Evolutionary conservation across 495 filamentous ascomycete species (phyloP).

Genomic region (Terfezia boudieri): DNA sequence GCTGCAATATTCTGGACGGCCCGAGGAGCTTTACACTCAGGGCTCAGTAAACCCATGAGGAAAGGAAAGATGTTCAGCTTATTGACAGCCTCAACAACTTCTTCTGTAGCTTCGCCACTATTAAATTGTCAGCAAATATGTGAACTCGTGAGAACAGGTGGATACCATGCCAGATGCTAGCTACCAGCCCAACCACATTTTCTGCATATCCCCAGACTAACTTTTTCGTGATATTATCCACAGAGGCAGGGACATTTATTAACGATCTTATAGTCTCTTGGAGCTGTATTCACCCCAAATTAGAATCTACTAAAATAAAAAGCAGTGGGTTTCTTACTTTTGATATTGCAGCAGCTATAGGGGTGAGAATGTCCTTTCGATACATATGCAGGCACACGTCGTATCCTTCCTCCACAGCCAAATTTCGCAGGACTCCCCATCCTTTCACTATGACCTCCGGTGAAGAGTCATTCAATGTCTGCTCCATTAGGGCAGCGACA

Average conservation of each 20-base stretch:
- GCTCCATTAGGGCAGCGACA: slow-evolving; percentile 34
- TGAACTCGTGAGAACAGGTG: neutral
- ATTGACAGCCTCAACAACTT: slow-evolving; percentile 29
- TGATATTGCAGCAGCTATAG: slow-evolving; percentile 28
- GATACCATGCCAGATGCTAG: slow-evolving; percentile 7
- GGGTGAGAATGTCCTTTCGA: slow-evolving; percentile 32
- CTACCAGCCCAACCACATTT: slow-evolving; percentile 17
- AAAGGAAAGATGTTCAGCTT: slow-evolving; percentile 27
- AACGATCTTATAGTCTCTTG: slow-evolving; percentile 5
- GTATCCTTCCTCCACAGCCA: slow-evolving; percentile 34
- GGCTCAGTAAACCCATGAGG: slow-evolving; percentile 26
- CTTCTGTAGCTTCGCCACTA: slow-evolving; percentile 26
- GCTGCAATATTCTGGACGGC: slow-evolving; percentile 21
- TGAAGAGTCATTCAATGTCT: slow-evolving; percentile 34
- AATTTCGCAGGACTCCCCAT: slow-evolving; percentile 36
- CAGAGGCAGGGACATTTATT: neutral
- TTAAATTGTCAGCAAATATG: slow-evolving; percentile 3
- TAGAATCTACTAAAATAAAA: slow-evolving; percentile 1
- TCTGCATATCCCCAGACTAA: slow-evolving; percentile 16
- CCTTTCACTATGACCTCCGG: slow-evolving; percentile 35
- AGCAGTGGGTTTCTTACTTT: slow-evolving; percentile 18
- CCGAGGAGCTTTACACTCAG: slow-evolving; percentile 16
- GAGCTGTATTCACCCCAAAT: slow-evolving; percentile 6
- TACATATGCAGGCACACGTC: slow-evolving; percentile 41
- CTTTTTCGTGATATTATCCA: slow-evolving; percentile 6